Base-by-base conservation (phyloP, 306 rosid species). In the Calophaca sinica region DNA sequence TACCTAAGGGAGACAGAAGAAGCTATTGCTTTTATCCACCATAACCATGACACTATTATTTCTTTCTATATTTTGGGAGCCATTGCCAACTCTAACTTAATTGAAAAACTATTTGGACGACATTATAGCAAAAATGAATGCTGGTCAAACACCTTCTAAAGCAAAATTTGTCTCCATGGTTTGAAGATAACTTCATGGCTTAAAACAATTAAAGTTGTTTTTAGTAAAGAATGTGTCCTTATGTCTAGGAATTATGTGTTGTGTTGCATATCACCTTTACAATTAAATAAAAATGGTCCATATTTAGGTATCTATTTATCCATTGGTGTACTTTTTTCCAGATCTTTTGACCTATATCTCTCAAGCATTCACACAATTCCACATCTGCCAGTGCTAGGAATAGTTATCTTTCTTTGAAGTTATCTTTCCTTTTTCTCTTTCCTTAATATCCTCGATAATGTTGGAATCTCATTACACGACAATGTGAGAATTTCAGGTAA, bases 401-500 rank as follows among this genome's bases (percentile, higher is more conserved):
- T 54, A 53, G 54, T 51, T 9, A 6, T 35, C 51, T 70, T 28
- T 42, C 65, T 39, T 31, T 60, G 15, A 33, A 33, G 15, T 13
- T 74, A 29, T 61, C 13, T 57, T 10, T 54, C 7, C 36, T 33
- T 33, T 33, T 33, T 2, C 2, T 54, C 11, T 62, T 8, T 54
- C 7, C 28, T 46, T 50, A 38, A 32, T 29, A 46, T 38, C 5
- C 20, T 29, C 7, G 55, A 5, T 44, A n/a, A n/a, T 3, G 26
- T 42, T 74, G 26, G 61, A 75, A 45, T 48, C 79, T 80, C 20
- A 33, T 55, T 55, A 6, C 77, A 36, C 26, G 15, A 38, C 33
- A 39, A 9, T 58, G 77, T 45, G 75, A 50, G 9, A 46, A 75
- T 77, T 79, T 48, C 79, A 96, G 98, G 79, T 92, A 8, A 96